A percentile compares a stretch with the other conserved stretches of the same genome.
Evolutionary conservation across 768 basidiomycete genomes (phyloP).

Genomic region (Amanita fuliginea): DNA sequence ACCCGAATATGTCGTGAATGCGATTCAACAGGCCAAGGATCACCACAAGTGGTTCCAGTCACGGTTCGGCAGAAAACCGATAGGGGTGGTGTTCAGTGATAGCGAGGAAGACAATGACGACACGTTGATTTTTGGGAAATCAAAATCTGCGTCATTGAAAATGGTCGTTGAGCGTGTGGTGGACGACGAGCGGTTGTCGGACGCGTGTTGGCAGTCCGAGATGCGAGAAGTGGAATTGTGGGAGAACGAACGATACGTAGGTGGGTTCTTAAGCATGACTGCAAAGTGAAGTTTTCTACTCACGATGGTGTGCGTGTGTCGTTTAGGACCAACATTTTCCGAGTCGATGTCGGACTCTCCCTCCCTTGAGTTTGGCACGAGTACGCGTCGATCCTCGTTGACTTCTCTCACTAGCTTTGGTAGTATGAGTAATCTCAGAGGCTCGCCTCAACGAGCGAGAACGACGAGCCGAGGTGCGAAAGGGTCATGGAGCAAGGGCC

Average conservation of each 20-base stretch:
- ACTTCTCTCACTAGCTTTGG: not conserved
- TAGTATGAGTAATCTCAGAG: not conserved
- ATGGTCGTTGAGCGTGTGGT: constrained; percentile 28
- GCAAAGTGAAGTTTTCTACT: not conserved
- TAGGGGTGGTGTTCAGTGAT: not conserved
- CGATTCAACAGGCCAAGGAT: not conserved
- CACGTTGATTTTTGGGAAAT: not conserved
- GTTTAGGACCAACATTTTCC: not conserved
- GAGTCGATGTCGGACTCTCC: not conserved
- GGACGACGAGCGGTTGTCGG: constrained; percentile 57
- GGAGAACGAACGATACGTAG: constrained; percentile 61
- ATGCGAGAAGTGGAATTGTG: constrained; percentile 63
- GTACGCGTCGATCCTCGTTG: not conserved
- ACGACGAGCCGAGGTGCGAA: constrained; percentile 5
- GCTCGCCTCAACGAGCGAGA: constrained; percentile 4
- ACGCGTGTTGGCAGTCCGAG: constrained; percentile 54
- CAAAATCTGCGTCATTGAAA: constrained; percentile 10
- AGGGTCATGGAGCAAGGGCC: constrained; percentile 32
- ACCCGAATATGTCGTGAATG: not conserved
- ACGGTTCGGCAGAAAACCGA: not conserved
- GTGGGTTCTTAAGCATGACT: not conserved
- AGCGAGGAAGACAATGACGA: not conserved
- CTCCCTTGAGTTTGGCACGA: not conserved
- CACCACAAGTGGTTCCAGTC: not conserved
- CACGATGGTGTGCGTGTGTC: not conserved